phyloP scores from a whole-genome alignment of 768 basidiomycete genomes.

The Xerocomus brunneocitrinus region DNA sequence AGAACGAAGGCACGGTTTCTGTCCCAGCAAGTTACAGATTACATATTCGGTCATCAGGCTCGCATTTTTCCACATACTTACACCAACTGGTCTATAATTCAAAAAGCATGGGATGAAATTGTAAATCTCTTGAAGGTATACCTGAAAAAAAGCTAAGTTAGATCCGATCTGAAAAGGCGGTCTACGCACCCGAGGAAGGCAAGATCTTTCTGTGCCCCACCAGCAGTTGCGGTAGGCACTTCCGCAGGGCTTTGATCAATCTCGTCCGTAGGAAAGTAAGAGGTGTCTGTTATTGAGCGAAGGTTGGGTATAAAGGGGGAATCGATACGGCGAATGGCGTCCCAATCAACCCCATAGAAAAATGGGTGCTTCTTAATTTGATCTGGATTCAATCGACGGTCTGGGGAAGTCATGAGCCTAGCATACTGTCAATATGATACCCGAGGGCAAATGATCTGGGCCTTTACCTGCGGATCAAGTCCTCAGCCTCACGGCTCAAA shows the following conservation, averaged over 20 bases:
- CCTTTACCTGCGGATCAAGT: constrained; percentile 73
- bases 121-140: constrained; percentile 80
- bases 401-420: constrained; percentile 81
- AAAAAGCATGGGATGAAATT: constrained; percentile 56
- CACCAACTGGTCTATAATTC: constrained; percentile 5
- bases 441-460: neutral
- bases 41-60: neutral
- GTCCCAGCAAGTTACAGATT: constrained; percentile 5
- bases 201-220: constrained; percentile 50
- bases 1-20: neutral
- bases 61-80: neutral
- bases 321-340: constrained; percentile 79
- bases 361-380: constrained; percentile 91
- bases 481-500: constrained; percentile 86
- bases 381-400: constrained; percentile 72
- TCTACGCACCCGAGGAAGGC: constrained; percentile 59
- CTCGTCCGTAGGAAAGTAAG: constrained; percentile 97
- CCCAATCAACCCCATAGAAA: constrained; percentile 96
- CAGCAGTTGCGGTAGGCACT: constrained; percentile 32
- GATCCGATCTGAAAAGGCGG: neutral
- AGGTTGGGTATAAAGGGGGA: constrained; percentile 96
- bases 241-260: constrained; percentile 70
- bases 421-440: constrained; percentile 4
- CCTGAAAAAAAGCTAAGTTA: constrained; percentile 32
- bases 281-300: constrained; percentile 90